These are phyloP conservation scores for Ascodesmis nigricans DNA, from an alignment of 495 filamentous ascomycete species.

Conservation along the genomic window DNA sequence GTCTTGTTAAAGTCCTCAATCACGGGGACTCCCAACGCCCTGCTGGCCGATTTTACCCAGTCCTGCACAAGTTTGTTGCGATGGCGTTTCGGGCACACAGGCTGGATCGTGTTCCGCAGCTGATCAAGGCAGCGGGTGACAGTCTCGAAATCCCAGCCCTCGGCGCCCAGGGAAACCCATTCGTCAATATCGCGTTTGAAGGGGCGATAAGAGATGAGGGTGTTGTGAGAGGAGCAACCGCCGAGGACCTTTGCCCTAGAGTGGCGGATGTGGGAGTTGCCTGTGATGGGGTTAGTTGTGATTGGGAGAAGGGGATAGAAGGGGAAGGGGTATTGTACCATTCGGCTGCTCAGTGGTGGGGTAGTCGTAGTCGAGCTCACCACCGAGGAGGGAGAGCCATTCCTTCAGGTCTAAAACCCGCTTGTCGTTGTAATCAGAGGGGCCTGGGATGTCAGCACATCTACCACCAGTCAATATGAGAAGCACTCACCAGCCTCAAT, in stretches of 20 bases:
- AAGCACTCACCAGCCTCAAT: conserved; percentile 52
- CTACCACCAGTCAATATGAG: conserved; percentile 29
- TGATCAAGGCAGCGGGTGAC: conserved; percentile 55
- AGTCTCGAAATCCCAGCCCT: conserved; percentile 56
- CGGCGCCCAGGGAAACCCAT: conserved; percentile 51
- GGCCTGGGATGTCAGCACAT: conserved; percentile 9
- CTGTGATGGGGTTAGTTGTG: conserved; percentile 23
- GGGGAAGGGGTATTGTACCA: conserved; percentile 27
- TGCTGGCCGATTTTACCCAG: conserved; percentile 54
- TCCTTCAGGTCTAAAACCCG: conserved; percentile 45
- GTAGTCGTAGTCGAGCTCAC: conserved; percentile 71
- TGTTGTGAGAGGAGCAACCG: conserved; percentile 73
- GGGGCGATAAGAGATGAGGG: conserved; percentile 62
- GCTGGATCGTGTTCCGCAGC: conserved; percentile 58
- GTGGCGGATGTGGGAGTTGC: conserved; percentile 65
- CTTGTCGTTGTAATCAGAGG: conserved; percentile 27
- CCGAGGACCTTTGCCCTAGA: conserved; percentile 68
- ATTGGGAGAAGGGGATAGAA: conserved; percentile 1
- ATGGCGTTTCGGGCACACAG: conserved; percentile 51
- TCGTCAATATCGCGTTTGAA: conserved; percentile 56
- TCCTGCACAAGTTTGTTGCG: conserved; percentile 68
- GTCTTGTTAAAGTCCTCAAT: conserved; percentile 63
- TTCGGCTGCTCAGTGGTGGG: conserved; percentile 59
- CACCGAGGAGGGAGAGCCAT: conserved; percentile 56
- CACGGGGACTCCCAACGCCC: conserved; percentile 49